Base-by-base conservation (phyloP, 495 filamentous ascomycete genomes). In the Penicilliopsis zonata region DNA sequence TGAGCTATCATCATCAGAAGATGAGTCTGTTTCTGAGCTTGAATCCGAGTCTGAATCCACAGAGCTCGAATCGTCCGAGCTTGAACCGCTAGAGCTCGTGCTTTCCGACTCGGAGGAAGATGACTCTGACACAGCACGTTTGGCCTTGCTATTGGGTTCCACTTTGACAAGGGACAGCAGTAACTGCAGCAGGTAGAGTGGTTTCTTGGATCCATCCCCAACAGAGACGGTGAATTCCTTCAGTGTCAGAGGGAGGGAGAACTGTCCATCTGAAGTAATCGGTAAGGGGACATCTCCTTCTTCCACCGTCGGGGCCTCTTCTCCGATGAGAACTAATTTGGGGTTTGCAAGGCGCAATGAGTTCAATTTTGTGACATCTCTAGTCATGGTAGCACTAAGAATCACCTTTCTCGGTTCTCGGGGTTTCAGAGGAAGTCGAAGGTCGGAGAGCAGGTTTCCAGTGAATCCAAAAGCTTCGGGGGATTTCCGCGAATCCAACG, bases 381-480 rank as follows among this genome's bases (percentile, higher is more conserved):
- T 67, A 2, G 86, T 94, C 82, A 98, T 93, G 0, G 92, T 95
- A 5, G 90, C 90, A 49, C 84, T 93, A 8, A 95, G 63, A 21
- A 93, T 61, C 14, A 94, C 64, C 51, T 94, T 94, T 26, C 72
- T 57, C 26, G 71, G 61, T 8, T 72, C 55, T 33, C 49, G 52
- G 35, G 43, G 49, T 22, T 57, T 42, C 2, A 59, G 42, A 0
- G 62, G 54, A 23, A 59, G 49, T 9, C 50, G 50, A 24, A 67
- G 42, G 4, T 49, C 37, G 0, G 53, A 39, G 16, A 69, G 36
- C 18, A 64, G 45, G 34, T 56, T 46, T 9, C 60, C 61, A 13
- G 53, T 53, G 8, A 49, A 62, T 7, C 62, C 63, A 27, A 66
- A 69, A n/a, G 69, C 60, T 30, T 66, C 65, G 5, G 66, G 60